Evolutionary conservation across 1,139 yeast species (phyloP), one percentile per base, ranked within the genome.

Genomic region (Geotrichum restrictum): DNA sequence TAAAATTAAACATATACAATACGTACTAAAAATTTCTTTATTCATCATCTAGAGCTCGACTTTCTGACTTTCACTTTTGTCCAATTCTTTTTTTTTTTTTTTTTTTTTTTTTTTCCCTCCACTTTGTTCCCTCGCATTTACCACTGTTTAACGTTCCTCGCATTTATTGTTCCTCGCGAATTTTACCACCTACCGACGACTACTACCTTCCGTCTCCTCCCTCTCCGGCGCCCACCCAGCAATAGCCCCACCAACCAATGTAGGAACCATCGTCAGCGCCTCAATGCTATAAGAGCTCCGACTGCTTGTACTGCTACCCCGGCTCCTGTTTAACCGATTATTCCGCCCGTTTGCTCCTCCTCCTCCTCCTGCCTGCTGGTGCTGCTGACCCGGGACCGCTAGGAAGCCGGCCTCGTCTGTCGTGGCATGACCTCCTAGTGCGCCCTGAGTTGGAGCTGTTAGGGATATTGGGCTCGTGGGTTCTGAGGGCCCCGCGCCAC

Each of bases 171-270:
- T n/a, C n/a, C n/a, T n/a, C n/a, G n/a, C n/a, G n/a, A n/a, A n/a
- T n/a, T n/a, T n/a, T n/a, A n/a, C n/a, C n/a, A n/a, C n/a, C n/a
- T n/a, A n/a, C n/a, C n/a, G n/a, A n/a, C n/a, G n/a, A n/a, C n/a
- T n/a, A n/a, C n/a, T n/a, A 24, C 29, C 8, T 24, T 24, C 8
- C 7, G 29, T 24, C 29, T 24, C 29, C 29, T 24, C 29, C 5
- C 29, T 5, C 29, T 19, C 41, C 1, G 48, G 56, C 36, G 54
- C 56, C 74, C 77, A 73, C 4, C 79, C 81, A 14, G 80, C 81
- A 40, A 77, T 74, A 3, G 81, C 81, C 33, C 81, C 81, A 18
- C 80, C 79, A 11, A 77, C 79, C 49, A 76, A 69, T 5, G 78
- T 74, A 0, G 81, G 81, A 2, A 77, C 79, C 75, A 77, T 74